Conservation (phyloP, 2,329 filamentous ascomycete species). For the Xylariaceae sp. region DNA sequence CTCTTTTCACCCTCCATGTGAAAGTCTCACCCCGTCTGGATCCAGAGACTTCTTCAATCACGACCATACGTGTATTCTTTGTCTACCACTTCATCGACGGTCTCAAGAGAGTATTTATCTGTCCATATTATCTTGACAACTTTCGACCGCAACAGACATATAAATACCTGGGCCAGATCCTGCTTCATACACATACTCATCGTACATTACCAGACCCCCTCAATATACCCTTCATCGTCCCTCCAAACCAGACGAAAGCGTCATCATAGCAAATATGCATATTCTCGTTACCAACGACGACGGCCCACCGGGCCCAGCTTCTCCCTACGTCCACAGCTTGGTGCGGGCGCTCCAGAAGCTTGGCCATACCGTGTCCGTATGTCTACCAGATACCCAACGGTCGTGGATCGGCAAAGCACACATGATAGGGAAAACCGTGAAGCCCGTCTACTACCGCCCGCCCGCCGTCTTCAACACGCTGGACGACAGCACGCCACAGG, state of each 20-base stretch:
- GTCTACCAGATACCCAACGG: slow-evolving; percentile 83
- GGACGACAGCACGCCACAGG: slow-evolving; percentile 45
- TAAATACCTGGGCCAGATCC: neutral
- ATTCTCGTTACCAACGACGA: slow-evolving; percentile 73
- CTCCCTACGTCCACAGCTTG: slow-evolving; percentile 73
- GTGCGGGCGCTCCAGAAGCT: slow-evolving; percentile 64
- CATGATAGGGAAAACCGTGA: slow-evolving; percentile 83
- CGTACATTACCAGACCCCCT: neutral
- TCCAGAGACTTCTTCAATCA: too few species aligned
- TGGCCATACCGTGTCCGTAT: slow-evolving; percentile 85
- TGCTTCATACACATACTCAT: too few species aligned
- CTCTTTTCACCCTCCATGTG: too few species aligned
- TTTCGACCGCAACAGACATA: neutral
- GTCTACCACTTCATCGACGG: too few species aligned
- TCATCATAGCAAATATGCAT: slow-evolving; percentile 43
- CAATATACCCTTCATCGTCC: neutral
- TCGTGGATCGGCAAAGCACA: slow-evolving; percentile 99
- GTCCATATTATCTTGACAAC: neutral
- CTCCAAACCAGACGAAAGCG: neutral
- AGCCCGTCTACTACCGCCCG: slow-evolving; percentile 75
- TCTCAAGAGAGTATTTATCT: neutral
- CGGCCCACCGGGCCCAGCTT: slow-evolving; percentile 70
- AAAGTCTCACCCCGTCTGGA: too few species aligned
- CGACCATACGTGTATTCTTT: too few species aligned
- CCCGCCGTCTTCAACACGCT: slow-evolving; percentile 35